phyloP scores from a whole-genome alignment of 2,329 filamentous ascomycete species.

The Seiridium cupressi region DNA sequence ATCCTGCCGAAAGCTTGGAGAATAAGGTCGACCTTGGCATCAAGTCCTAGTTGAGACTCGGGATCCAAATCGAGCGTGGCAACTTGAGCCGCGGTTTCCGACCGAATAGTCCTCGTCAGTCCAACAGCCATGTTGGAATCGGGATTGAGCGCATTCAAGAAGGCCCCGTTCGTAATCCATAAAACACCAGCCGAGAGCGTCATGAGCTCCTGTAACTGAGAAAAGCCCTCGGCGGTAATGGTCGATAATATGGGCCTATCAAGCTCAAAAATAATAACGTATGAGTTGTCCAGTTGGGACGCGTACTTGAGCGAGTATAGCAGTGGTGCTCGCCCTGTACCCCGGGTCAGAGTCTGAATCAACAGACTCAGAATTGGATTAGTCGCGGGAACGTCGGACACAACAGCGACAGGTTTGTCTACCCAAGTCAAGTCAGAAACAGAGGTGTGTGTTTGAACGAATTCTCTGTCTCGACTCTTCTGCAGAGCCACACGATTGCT shows the following conservation, averaged over 20 bases:
- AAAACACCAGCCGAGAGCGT: constrained; percentile 14
- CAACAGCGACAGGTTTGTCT: too few species aligned
- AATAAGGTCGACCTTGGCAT: constrained; percentile 16
- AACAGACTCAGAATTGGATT: not conserved
- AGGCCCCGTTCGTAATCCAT: constrained; percentile 20
- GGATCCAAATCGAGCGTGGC: constrained; percentile 27
- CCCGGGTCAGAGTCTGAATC: not conserved
- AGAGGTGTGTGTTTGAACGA: too few species aligned
- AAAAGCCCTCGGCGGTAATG: constrained; percentile 12
- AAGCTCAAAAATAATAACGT: constrained; percentile 17
- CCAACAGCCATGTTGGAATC: constrained; percentile 20
- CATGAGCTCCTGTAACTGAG: constrained; percentile 14
- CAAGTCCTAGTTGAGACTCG: constrained; percentile 14
- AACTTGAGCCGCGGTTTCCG: constrained; percentile 18
- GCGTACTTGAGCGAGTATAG: not conserved
- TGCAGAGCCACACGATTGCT: too few species aligned
- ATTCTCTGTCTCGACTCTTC: too few species aligned
- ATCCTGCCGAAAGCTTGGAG: not conserved
- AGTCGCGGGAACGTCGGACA: not conserved
- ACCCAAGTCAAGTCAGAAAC: too few species aligned
- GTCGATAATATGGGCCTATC: constrained; percentile 15
- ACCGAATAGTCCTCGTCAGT: constrained; percentile 22
- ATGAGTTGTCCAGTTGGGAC: constrained; percentile 8
- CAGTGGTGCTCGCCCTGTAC: not conserved
- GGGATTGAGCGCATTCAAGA: constrained; percentile 16